Evolutionary conservation across 1,284 basidiomycete genomes (phyloP).

Genomic region (Ustilago shanxiensis): DNA sequence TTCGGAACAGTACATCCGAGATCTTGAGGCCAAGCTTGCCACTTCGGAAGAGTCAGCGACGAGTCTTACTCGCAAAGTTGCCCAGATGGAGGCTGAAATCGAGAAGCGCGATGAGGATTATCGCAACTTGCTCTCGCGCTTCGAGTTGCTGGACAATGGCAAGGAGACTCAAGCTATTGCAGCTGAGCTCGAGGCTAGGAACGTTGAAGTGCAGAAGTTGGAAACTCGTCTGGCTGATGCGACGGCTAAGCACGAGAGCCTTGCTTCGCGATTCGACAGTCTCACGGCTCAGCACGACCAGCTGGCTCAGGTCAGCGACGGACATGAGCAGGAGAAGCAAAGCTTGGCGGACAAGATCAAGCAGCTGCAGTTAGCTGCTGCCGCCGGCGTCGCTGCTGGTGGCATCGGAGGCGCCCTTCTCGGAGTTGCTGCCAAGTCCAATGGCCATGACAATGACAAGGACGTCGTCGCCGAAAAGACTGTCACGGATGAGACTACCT

Average conservation of each 20-base stretch:
- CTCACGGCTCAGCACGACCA: conserved; percentile 35
- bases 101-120: conserved; percentile 79
- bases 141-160: conserved; percentile 77
- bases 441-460: not conserved
- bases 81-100: conserved; percentile 82
- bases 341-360: conserved; percentile 37
- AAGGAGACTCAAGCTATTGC: conserved; percentile 68
- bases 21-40: conserved; percentile 84
- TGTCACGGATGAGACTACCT: not conserved
- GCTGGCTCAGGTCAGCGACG: conserved; percentile 13
- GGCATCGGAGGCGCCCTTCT: conserved; percentile 23
- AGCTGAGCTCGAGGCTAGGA: conserved; percentile 83
- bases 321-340: conserved; percentile 44
- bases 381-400: conserved; percentile 25
- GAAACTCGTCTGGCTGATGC: conserved; percentile 73
- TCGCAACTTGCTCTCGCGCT: conserved; percentile 78
- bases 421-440: conserved; percentile 10
- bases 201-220: conserved; percentile 80
- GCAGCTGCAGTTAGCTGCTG: conserved; percentile 40
- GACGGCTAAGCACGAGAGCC: conserved; percentile 31
- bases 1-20: conserved; percentile 84
- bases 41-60: conserved; percentile 83
- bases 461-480: conserved; percentile 5
- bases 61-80: conserved; percentile 79
- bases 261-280: conserved; percentile 27